These are phyloP conservation scores for Globomyces pollinis-pini DNA, from an alignment of 192 early-diverging fungal genomes.

Conservation along the genomic window DNA sequence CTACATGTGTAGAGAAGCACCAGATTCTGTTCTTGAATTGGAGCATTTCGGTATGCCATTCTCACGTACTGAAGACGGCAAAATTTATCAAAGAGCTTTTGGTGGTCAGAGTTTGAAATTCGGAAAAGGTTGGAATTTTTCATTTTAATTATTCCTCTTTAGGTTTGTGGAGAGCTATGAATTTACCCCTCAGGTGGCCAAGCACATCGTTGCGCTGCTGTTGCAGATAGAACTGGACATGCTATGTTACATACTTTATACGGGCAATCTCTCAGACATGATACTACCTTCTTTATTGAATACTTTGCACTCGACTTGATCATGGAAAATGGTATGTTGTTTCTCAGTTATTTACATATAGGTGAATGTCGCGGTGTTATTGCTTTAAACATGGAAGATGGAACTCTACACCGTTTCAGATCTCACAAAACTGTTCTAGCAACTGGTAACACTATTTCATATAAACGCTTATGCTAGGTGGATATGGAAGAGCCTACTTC, in stretches of 20 bases:
- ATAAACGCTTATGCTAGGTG: too few species aligned
- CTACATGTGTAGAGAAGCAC: conserved; percentile 99
- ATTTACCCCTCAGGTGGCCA: conserved; percentile 79
- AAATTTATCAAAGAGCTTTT: conserved; percentile 98
- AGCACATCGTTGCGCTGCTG: conserved; percentile 95
- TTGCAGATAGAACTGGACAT: conserved; percentile 97
- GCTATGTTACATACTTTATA: conserved; percentile 96
- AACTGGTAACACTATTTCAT: too few species aligned
- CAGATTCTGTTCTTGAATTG: conserved; percentile 88
- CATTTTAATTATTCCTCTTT: conserved; percentile 12
- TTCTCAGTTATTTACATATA: conserved; percentile 71
- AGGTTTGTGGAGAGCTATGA: background rate
- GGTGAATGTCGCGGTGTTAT: conserved; percentile 89
- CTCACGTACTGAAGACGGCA: conserved; percentile 93
- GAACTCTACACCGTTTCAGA: conserved; percentile 94
- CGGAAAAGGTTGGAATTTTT: conserved; percentile 71
- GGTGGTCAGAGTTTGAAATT: conserved; percentile 94
- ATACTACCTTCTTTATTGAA: conserved; percentile 97
- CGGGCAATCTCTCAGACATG: conserved; percentile 90
- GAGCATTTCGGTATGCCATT: conserved; percentile 99
- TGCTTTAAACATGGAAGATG: conserved; percentile 97
- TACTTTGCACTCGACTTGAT: conserved; percentile 98
- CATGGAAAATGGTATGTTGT: conserved; percentile 94
- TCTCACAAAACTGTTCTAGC: conserved; percentile 96
- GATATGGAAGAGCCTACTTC: conserved; percentile 98